Conservation (phyloP, 2,329 filamentous ascomycete species). For the Colletotrichum limetticola region DNA sequence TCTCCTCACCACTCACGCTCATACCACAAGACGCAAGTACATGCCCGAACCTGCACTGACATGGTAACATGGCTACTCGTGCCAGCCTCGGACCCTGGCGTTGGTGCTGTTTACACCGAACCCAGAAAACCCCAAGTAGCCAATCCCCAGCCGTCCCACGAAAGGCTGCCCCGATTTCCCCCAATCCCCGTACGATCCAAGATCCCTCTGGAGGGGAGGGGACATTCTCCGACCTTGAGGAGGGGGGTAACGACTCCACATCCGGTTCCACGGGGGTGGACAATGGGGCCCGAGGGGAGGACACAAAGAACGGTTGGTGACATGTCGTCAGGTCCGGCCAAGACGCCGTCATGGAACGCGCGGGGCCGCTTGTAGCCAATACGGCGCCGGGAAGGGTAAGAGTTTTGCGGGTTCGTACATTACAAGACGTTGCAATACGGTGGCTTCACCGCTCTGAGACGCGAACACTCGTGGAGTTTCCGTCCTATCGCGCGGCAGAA, state of each 20-base stretch:
- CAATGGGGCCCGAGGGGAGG: not conserved
- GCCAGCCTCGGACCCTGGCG: conserved; percentile 28
- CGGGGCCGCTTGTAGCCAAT: conserved; percentile 11
- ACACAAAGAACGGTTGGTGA: not conserved
- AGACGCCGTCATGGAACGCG: conserved; percentile 11
- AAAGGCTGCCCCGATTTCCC: conserved; percentile 28
- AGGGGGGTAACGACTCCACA: conserved; percentile 8
- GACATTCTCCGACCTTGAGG: conserved; percentile 1
- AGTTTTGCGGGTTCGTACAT: conserved; percentile 1
- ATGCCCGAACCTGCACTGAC: not conserved
- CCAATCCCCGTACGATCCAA: conserved; percentile 35
- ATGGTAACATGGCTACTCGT: conserved; percentile 15
- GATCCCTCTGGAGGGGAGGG: conserved; percentile 29
- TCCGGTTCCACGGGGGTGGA: conserved; percentile 21
- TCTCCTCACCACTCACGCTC: conserved; percentile 4
- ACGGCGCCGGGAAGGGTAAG: conserved; percentile 15
- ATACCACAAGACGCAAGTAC: conserved; percentile 16
- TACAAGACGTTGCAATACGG: conserved; percentile 11
- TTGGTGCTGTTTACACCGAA: conserved; percentile 30
- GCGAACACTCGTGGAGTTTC: conserved; percentile 19
- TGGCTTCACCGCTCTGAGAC: conserved; percentile 28
- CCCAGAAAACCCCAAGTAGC: conserved; percentile 24
- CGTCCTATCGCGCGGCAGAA: conserved; percentile 21
- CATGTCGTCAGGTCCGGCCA: conserved; percentile 28
- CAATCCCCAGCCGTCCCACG: conserved; percentile 31